Evolutionary conservation across 2,329 filamentous ascomycete species (phyloP).

Genomic region (Cercospora brassicicola): DNA sequence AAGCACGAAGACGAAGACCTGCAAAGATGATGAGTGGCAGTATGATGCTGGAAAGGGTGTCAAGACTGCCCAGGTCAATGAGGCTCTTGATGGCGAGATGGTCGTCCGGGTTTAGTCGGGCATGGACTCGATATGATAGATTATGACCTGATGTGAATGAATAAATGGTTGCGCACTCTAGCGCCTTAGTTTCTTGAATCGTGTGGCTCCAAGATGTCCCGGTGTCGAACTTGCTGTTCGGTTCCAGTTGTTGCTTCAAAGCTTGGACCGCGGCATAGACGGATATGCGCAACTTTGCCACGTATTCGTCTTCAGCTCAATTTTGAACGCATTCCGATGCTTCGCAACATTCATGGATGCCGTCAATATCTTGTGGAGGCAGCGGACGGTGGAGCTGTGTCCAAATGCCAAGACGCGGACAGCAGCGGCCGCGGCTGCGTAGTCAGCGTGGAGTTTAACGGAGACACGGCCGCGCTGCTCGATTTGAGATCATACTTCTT

Average conservation of each 20-base stretch:
- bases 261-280: not conserved
- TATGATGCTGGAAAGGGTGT: slow-evolving; percentile 9
- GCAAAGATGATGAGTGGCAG: slow-evolving; percentile 2
- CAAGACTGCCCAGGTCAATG: slow-evolving; percentile 10
- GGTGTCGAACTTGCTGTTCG: not conserved
- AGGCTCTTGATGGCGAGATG: slow-evolving; percentile 15
- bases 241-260: not conserved
- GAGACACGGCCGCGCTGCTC: not conserved
- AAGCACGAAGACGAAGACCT: slow-evolving; percentile 4
- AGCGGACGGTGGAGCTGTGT: not conserved
- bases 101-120: slow-evolving; percentile 9
- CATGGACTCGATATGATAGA: not conserved
- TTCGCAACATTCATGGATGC: no score
- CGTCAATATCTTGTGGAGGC: no score
- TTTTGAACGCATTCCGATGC: not conserved
- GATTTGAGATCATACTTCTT: not conserved
- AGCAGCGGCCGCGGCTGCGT: not conserved
- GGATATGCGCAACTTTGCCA: not conserved
- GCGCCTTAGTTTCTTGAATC: not conserved
- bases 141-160: not conserved
- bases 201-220: not conserved
- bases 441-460: not conserved
- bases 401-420: not conserved
- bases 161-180: not conserved
- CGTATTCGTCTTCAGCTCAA: not conserved